These are phyloP conservation scores for Epichloe bromicola DNA, from an alignment of 2,329 filamentous ascomycete genomes.

Conservation along the genomic window DNA sequence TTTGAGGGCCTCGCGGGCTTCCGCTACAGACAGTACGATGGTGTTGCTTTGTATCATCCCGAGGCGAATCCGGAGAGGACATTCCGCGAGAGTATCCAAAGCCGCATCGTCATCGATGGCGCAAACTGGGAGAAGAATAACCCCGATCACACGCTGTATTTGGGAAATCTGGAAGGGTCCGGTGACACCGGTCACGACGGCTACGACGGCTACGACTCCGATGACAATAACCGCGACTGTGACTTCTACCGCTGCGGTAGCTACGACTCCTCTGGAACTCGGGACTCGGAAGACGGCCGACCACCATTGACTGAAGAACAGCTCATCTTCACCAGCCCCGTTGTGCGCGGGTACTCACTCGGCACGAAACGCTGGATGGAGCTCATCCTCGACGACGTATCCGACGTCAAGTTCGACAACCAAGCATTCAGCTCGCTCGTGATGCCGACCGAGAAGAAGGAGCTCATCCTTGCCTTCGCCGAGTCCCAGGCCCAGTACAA, in stretches of 20 bases:
- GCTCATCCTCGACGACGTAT: constrained; percentile 33
- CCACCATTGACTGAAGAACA: constrained; percentile 24
- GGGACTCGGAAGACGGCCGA: constrained; percentile 10
- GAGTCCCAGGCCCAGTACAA: constrained; percentile 31
- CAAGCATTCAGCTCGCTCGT: constrained; percentile 36
- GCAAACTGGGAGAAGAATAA: constrained; percentile 19
- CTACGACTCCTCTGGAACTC: neutral
- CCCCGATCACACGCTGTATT: constrained; percentile 13
- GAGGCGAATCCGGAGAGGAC: constrained; percentile 9
- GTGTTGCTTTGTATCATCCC: constrained; percentile 21
- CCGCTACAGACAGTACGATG: constrained; percentile 34
- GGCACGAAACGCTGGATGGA: constrained; percentile 35
- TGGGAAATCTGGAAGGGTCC: constrained; percentile 7
- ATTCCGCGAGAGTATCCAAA: constrained; percentile 16
- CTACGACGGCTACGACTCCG: neutral
- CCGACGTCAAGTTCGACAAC: constrained; percentile 33
- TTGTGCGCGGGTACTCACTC: constrained; percentile 35
- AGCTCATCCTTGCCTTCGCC: constrained; percentile 37
- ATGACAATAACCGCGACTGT: neutral
- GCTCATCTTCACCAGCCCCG: constrained; percentile 25
- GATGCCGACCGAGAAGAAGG: constrained; percentile 34
- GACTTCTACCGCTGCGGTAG: neutral
- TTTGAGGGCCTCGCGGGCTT: constrained; percentile 34
- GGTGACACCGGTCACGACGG: neutral
- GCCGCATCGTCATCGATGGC: constrained; percentile 19